Evolutionary conservation across 2,329 filamentous ascomycete genomes (phyloP).

Genomic region (Fusarium virguliforme): DNA sequence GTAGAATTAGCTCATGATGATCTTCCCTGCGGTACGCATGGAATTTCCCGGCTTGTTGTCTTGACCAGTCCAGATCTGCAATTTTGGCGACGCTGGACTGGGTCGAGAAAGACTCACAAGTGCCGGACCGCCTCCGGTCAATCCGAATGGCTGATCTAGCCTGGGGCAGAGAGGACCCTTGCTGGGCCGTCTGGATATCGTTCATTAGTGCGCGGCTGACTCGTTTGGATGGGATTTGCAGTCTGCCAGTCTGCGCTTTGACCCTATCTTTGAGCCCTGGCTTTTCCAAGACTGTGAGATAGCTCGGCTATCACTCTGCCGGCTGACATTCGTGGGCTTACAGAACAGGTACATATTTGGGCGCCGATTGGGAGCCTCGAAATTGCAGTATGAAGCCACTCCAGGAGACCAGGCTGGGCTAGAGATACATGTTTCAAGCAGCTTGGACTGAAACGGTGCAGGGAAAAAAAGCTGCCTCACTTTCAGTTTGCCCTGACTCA

Average conservation of each 20-base stretch:
- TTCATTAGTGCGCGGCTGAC: neutral
- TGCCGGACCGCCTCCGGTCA: neutral
- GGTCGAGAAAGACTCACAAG: neutral
- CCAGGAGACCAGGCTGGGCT: no score
- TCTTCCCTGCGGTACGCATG: no score
- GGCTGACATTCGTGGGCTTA: neutral
- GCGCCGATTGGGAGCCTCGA: no score
- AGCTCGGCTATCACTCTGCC: neutral
- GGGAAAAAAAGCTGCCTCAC: no score
- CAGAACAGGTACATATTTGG: neutral
- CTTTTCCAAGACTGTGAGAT: neutral
- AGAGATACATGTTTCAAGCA: no score
- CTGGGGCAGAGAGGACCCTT: neutral
- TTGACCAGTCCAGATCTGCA: neutral
- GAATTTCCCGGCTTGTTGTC: no score
- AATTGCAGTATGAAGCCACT: no score
- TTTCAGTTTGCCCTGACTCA: no score
- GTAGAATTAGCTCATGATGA: no score
- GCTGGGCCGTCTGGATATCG: neutral
- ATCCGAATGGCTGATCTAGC: neutral
- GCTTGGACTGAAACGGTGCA: no score
- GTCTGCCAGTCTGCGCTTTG: neutral
- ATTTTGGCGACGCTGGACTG: neutral
- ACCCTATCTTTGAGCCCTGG: neutral
- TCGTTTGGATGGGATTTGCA: neutral